A percentile compares a stretch with the other conserved stretches of the same genome.
Evolutionary conservation across 129 eudicot genomes (phyloP).

Genomic region (Heracleum sosnowskyi): DNA sequence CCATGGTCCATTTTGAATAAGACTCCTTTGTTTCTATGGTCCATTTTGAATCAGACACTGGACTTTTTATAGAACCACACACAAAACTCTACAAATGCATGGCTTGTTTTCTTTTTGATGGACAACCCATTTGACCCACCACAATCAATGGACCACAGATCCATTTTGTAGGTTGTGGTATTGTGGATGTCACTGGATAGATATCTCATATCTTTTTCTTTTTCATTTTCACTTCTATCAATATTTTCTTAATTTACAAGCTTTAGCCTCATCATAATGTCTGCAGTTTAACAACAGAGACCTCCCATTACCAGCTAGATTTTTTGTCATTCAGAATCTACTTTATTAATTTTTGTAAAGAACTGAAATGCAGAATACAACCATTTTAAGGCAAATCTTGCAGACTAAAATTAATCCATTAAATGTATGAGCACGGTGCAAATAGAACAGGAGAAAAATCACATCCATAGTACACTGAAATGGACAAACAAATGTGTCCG

Average conservation of each 20-base stretch:
- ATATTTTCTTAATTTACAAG: constrained; percentile 4
- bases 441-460: background rate
- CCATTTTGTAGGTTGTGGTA: background rate
- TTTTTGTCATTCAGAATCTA: background rate
- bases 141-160: background rate
- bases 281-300: background rate
- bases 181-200: background rate
- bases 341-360: background rate
- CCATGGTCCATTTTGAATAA: background rate
- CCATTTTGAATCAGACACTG: background rate
- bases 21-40: background rate
- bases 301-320: background rate
- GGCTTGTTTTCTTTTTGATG: background rate
- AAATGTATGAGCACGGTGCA: background rate
- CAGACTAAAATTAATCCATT: background rate
- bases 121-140: constrained; percentile 8
- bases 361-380: background rate
- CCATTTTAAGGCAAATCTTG: background rate
- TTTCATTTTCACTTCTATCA: background rate
- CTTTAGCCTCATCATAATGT: background rate
- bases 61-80: constrained; percentile 2
- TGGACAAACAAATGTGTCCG: background rate
- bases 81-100: background rate
- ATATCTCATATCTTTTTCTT: background rate
- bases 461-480: background rate